These are phyloP conservation scores for Kappamyces sp. DNA, from an alignment of 192 early-diverging fungal genomes.

Conservation along the genomic window DNA sequence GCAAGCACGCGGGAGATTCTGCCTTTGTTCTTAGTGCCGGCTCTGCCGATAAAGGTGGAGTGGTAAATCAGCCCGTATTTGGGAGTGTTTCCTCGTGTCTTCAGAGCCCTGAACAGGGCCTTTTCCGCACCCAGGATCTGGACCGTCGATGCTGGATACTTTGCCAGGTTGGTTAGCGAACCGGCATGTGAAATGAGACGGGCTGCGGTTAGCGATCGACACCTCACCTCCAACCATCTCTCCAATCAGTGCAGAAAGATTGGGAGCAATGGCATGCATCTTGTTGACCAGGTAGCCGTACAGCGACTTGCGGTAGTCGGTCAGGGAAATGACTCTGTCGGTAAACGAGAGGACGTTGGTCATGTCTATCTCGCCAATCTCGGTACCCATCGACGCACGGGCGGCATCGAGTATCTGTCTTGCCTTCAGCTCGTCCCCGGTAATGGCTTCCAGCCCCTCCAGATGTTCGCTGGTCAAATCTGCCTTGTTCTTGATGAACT, in stretches of 20 bases:
- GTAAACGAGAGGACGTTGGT: constrained; percentile 93
- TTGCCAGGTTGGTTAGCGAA: constrained; percentile 91
- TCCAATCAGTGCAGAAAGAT: constrained; percentile 93
- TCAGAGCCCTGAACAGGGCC: constrained; percentile 97
- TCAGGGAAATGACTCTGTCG: constrained; percentile 80
- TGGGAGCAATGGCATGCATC: constrained; percentile 96
- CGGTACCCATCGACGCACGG: constrained; percentile 95
- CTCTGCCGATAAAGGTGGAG: constrained; percentile 93
- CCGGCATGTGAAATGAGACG: constrained; percentile 97
- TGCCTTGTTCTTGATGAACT: constrained; percentile 89
- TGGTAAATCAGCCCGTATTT: constrained; percentile 99
- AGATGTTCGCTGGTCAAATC: constrained; percentile 71
- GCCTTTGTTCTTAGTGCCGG: constrained; percentile 98
- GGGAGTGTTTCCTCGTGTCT: constrained; percentile 96
- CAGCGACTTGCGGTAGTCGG: constrained; percentile 90
- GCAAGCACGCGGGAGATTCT: constrained; percentile 96
- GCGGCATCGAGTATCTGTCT: constrained; percentile 90
- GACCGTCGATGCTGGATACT: constrained; percentile 96
- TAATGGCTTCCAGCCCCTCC: constrained; percentile 74
- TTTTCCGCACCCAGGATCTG: constrained; percentile 99
- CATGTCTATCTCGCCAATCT: constrained; percentile 93
- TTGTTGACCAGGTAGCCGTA: constrained; percentile 89
- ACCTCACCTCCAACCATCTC: constrained; percentile 77
- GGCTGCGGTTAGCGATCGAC: constrained; percentile 34
- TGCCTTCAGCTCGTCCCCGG: constrained; percentile 73